phyloP scores from a whole-genome alignment of 768 basidiomycete genomes.

The Daedaleopsis sinensis region DNA sequence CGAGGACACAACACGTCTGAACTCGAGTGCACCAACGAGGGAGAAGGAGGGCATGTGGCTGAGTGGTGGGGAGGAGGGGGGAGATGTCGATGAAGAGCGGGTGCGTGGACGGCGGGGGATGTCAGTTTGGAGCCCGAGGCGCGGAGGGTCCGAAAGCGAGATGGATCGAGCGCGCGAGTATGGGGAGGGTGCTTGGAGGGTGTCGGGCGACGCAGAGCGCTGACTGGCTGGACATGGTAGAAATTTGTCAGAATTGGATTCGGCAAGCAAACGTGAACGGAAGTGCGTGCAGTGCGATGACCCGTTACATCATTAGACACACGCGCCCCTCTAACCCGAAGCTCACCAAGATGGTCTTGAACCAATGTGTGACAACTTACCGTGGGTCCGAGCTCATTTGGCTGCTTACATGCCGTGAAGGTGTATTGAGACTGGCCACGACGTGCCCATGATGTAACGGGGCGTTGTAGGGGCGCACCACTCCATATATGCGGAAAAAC shows the following conservation, averaged over 20 bases:
- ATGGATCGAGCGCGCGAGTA: conserved; percentile 39
- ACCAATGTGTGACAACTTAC: too few species aligned
- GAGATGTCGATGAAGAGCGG: conserved; percentile 57
- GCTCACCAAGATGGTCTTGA: too few species aligned
- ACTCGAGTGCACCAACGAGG: conserved; percentile 93
- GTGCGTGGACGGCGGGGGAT: conserved; percentile 46
- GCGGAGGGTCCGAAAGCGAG: conserved; percentile 42
- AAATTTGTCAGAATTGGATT: not conserved
- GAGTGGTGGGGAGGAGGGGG: conserved; percentile 40
- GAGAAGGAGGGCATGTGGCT: conserved; percentile 82
- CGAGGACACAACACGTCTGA: conserved; percentile 86
- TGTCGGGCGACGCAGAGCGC: conserved; percentile 25
- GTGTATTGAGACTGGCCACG: too few species aligned
- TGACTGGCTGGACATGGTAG: conserved; percentile 2
- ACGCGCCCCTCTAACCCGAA: too few species aligned
- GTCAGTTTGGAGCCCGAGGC: conserved; percentile 39
- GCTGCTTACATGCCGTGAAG: not conserved
- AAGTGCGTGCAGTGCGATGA: too few species aligned
- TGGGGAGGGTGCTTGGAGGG: conserved; percentile 30
- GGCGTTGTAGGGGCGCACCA: too few species aligned
- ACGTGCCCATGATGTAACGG: not conserved
- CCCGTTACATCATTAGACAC: too few species aligned
- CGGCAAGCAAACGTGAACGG: not conserved
- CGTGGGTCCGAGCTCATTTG: not conserved
- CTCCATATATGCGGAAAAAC: conserved; percentile 20